Evolutionary conservation across 176 grass and related monocot species (phyloP).

Genomic region (Poa pratensis): DNA sequence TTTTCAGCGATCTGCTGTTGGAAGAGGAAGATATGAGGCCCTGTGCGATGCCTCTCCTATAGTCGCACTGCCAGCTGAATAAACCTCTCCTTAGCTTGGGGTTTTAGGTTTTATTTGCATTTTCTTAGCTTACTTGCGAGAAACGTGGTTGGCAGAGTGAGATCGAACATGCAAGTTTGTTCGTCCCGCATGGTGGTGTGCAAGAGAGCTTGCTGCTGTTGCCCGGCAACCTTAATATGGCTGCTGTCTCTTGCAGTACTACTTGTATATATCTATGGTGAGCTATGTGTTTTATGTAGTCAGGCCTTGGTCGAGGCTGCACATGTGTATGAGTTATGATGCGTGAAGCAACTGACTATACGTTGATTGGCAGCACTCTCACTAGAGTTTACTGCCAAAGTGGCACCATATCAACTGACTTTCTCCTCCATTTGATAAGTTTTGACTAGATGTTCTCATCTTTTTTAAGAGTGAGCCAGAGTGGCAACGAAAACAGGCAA

Average conservation of each 20-base stretch:
- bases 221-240: background rate
- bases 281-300: background rate
- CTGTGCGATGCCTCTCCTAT: constrained; percentile 8
- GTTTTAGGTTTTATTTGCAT: background rate
- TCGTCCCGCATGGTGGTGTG: background rate
- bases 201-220: constrained; percentile 42
- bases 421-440: too few relatives aligned
- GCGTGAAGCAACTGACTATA: background rate
- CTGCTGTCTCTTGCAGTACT: background rate
- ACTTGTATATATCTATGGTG: background rate
- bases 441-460: too few relatives aligned
- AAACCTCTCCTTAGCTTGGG: background rate
- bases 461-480: too few relatives aligned
- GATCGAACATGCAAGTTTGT: constrained; percentile 5
- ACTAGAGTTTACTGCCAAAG: background rate
- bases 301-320: background rate
- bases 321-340: background rate
- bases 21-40: constrained; percentile 23
- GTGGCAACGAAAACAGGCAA: too few relatives aligned
- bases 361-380: background rate
- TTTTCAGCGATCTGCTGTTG: constrained; percentile 61
- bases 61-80: background rate
- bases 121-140: background rate
- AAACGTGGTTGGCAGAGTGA: background rate
- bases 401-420: too few relatives aligned